Conservation (phyloP, 805 yeast species). For the Candida tibetensis region DNA sequence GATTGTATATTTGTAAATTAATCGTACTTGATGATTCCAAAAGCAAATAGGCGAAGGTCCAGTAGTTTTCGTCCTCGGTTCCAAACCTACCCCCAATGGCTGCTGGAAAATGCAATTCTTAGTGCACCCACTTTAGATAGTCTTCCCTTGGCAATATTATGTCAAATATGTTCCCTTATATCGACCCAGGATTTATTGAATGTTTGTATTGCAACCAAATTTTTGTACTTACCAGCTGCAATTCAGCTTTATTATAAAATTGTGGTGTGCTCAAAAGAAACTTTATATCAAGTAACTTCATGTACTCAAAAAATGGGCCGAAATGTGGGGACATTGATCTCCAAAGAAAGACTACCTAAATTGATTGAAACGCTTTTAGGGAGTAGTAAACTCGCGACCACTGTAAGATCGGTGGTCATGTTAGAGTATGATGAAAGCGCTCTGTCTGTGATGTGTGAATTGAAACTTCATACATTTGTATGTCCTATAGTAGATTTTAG, state of each 20-base stretch:
- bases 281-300: constrained; percentile 4
- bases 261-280: constrained; percentile 15
- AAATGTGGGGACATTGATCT: constrained; percentile 20
- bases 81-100: constrained; percentile 1
- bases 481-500: constrained; percentile 1
- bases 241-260: constrained; percentile 21
- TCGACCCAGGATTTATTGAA: constrained; percentile 20
- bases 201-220: constrained; percentile 18
- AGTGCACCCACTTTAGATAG: constrained; percentile 11
- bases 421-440: constrained; percentile 5
- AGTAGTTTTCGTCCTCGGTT: constrained; percentile 4
- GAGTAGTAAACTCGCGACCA: constrained; percentile 12
- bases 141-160: constrained; percentile 19
- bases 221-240: constrained; percentile 27
- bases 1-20: no score
- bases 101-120: not conserved
- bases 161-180: constrained; percentile 18
- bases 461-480: constrained; percentile 3
- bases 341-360: constrained; percentile 7
- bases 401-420: constrained; percentile 10
- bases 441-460: not conserved
- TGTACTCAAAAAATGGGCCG: constrained; percentile 11
- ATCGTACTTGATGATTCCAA: no score
- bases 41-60: no score
- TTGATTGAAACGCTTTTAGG: constrained; percentile 13